Base-by-base conservation (phyloP, 768 basidiomycete genomes). In the Russula dissimulans region DNA sequence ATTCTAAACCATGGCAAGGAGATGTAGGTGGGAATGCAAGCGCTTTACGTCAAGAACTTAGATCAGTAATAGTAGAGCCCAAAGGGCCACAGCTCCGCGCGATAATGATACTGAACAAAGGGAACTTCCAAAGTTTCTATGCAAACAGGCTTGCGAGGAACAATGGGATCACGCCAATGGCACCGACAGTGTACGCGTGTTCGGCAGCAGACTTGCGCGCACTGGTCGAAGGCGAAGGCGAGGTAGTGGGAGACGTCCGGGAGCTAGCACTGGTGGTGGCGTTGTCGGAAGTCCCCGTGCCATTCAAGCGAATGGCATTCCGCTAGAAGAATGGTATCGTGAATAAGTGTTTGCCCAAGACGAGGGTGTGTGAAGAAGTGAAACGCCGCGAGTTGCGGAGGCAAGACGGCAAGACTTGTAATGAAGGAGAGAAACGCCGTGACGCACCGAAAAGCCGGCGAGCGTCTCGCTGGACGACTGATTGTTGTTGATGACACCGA, bases 401-500 rank as follows among this genome's bases (percentile, higher is more conserved):
- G 5, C 36, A 47, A 39, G 14, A 41, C 34, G 57, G 45, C 43
- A 54, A n/a, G n/a, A 36, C 22, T 11, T 11, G 34, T 26, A 8
- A 38, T 4, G 10, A 34, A 42, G 47, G 55, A 53, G 1, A 43
- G 41, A 34, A 48, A n/a, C 11, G n/a, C 10, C 22, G 22, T 26
- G 22, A 69, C 76, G 48, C 64, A 79, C 80, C 68, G 71, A 69
- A 65, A 83, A 83, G 22, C 73, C 76, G 29, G 67, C 73, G 26
- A 75, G 62, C 41, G 73, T 75, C 67, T 69, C 69, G 8, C 65
- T 69, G 29, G 72, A 72, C 48, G 72, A 76, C 44, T 73, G 72
- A 61, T 84, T 81, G 59, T 75, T 65, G 65, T 86, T 85, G 65
- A 86, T 81, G 10, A 71, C 84, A 43, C 84, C 84, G 46, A 85